phyloP scores from a whole-genome alignment of 2,329 filamentous ascomycete genomes.

The Clonostachys rhizophaga region DNA sequence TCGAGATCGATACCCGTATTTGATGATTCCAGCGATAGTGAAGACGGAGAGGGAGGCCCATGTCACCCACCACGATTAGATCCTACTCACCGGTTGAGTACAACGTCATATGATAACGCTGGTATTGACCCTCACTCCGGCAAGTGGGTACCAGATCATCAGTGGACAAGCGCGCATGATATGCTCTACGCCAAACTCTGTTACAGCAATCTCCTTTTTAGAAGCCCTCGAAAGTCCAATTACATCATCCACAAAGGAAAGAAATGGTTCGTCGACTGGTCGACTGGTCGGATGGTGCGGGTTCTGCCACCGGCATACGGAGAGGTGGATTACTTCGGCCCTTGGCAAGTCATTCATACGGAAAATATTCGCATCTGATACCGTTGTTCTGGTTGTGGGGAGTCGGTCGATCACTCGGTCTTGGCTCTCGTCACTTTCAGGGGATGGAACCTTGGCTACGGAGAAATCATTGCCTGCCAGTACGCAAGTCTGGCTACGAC shows the following conservation, averaged over 20 bases:
- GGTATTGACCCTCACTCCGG: constrained; percentile 41
- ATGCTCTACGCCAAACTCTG: constrained; percentile 56
- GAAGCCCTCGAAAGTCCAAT: constrained; percentile 52
- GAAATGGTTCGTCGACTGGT: constrained; percentile 57
- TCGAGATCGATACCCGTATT: neutral
- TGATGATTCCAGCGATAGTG: constrained; percentile 1
- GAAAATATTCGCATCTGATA: constrained; percentile 39
- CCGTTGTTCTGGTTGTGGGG: too few species aligned
- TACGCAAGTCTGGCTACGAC: too few species aligned
- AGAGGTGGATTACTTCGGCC: constrained; percentile 41
- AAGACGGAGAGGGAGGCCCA: constrained; percentile 7
- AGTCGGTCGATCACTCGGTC: too few species aligned
- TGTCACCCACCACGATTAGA: constrained; percentile 19
- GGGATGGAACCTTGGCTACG: too few species aligned
- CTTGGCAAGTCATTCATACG: constrained; percentile 44
- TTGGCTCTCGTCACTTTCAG: too few species aligned
- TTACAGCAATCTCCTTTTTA: constrained; percentile 52
- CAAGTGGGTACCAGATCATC: constrained; percentile 52
- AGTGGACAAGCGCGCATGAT: constrained; percentile 51
- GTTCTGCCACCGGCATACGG: constrained; percentile 50
- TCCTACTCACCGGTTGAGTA: constrained; percentile 32
- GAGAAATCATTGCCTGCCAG: too few species aligned
- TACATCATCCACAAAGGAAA: constrained; percentile 52
- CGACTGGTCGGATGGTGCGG: constrained; percentile 47
- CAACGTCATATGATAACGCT: constrained; percentile 37